phyloP scores from a whole-genome alignment of 306 rosid genomes.

The Lathyrus tuberosus region DNA sequence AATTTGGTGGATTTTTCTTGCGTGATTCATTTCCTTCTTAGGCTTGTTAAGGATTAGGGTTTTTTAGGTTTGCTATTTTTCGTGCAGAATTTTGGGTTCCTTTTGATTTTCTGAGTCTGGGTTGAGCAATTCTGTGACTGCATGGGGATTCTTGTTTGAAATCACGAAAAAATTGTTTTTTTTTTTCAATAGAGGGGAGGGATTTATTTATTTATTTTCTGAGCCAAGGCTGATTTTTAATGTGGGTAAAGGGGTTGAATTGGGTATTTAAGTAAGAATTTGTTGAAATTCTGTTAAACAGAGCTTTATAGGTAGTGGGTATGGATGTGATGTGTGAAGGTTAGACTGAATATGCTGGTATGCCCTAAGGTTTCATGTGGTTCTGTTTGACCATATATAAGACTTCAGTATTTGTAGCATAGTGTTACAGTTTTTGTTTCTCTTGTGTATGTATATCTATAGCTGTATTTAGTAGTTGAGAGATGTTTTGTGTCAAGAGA shows the following conservation, averaged over 20 bases:
- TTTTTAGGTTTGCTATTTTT: slow-evolving; percentile 27
- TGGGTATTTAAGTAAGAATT: slow-evolving; percentile 26
- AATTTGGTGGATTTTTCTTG: slow-evolving; percentile 22
- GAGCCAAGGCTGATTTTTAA: slow-evolving; percentile 35
- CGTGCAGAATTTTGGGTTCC: neutral
- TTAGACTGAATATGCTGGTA: slow-evolving; percentile 35
- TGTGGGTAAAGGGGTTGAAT: slow-evolving; percentile 32
- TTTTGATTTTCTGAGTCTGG: slow-evolving; percentile 19
- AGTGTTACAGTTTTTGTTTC: slow-evolving; percentile 17
- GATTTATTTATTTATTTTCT: slow-evolving; percentile 2
- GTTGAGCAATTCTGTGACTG: slow-evolving; percentile 35
- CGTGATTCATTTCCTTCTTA: slow-evolving; percentile 28
- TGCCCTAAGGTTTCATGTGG: slow-evolving; percentile 32
- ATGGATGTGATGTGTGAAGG: slow-evolving; percentile 31
- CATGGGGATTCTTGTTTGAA: slow-evolving; percentile 42
- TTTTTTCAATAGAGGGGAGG: slow-evolving; percentile 12
- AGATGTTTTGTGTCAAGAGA: slow-evolving; percentile 22
- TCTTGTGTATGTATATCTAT: slow-evolving; percentile 14
- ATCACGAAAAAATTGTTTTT: slow-evolving; percentile 21
- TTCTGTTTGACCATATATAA: slow-evolving; percentile 33
- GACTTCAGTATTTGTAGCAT: neutral
- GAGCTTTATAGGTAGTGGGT: slow-evolving; percentile 38
- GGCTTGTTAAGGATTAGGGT: slow-evolving; percentile 44
- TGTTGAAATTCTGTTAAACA: slow-evolving; percentile 16
- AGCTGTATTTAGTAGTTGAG: slow-evolving; percentile 33